A percentile compares a stretch with the other conserved stretches of the same genome.
Evolutionary conservation across 73 alveolate genomes (phyloP).

Genomic region (Paramecium biaurelia): DNA sequence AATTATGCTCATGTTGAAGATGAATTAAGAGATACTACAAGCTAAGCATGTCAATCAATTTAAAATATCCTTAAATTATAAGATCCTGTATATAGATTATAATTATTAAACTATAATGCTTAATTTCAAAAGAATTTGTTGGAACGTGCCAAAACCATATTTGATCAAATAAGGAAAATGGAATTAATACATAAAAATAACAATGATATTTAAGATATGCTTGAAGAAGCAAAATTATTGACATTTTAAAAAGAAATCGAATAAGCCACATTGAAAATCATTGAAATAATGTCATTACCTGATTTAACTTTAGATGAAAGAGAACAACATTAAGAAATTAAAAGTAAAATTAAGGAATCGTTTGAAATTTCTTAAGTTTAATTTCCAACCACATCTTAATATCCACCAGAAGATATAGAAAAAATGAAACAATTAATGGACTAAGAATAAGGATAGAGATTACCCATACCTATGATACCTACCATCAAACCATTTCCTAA

Average conservation of each 20-base stretch:
- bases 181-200: neutral
- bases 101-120: conserved; percentile 23
- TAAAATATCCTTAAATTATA: conserved; percentile 4
- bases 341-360: conserved; percentile 14
- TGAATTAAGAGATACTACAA: conserved; percentile 28
- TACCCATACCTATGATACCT: conserved; percentile 46
- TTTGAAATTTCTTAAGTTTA: neutral
- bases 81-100: conserved; percentile 40
- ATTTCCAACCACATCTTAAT: neutral
- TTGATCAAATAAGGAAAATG: conserved; percentile 24
- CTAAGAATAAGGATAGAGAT: conserved; percentile 19
- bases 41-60: conserved; percentile 4
- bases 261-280: neutral
- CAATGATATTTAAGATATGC: neutral
- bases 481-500: conserved; percentile 39
- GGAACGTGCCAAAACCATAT: conserved; percentile 36
- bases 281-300: conserved; percentile 35
- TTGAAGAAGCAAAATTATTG: conserved; percentile 22
- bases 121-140: neutral
- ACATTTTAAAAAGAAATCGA: conserved; percentile 26
- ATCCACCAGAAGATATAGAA: neutral
- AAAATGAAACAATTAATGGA: conserved; percentile 15
- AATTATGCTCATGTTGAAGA: conserved; percentile 53
- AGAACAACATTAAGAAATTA: neutral
- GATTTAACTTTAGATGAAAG: conserved; percentile 18